phyloP scores from a whole-genome alignment of 2,329 filamentous ascomycete genomes.

The Tolypocladium paradoxum region DNA sequence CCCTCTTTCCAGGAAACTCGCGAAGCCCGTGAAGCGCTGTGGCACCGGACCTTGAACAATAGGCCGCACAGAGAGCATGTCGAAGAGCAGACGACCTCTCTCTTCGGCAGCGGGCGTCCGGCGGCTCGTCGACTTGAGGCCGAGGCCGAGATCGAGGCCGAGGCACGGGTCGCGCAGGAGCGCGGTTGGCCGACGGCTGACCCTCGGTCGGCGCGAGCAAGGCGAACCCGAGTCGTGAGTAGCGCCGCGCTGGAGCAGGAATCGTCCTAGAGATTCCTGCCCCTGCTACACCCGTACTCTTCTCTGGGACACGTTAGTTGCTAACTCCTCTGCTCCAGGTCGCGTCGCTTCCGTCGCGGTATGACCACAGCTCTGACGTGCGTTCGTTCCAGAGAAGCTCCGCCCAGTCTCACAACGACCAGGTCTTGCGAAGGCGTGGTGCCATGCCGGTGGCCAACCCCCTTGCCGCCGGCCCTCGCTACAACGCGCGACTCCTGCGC shows the following conservation, averaged over 20 bases:
- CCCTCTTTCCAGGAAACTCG: constrained; percentile 2
- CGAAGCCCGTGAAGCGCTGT: constrained; percentile 1
- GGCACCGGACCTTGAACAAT: neutral
- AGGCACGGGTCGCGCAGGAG: neutral
- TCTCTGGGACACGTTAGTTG: neutral
- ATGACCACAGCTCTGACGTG: neutral
- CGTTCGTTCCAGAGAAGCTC: neutral
- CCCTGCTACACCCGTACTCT: too few species aligned
- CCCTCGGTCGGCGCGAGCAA: neutral
- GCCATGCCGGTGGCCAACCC: neutral
- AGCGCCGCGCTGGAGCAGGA: neutral
- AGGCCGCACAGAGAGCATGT: neutral
- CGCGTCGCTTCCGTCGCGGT: neutral
- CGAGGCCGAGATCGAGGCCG: neutral
- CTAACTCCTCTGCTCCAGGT: neutral
- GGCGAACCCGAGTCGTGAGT: constrained; percentile 2
- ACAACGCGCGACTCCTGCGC: constrained; percentile 7
- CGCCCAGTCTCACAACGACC: neutral
- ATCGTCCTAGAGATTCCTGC: neutral
- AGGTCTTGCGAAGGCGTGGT: neutral
- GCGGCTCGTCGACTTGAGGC: neutral
- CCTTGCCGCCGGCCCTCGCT: neutral
- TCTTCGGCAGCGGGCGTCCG: neutral
- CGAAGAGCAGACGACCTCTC: neutral
- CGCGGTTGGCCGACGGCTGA: neutral